These are phyloP conservation scores for Phoma herbarum DNA, from an alignment of 2,329 filamentous ascomycete species.

Conservation along the genomic window DNA sequence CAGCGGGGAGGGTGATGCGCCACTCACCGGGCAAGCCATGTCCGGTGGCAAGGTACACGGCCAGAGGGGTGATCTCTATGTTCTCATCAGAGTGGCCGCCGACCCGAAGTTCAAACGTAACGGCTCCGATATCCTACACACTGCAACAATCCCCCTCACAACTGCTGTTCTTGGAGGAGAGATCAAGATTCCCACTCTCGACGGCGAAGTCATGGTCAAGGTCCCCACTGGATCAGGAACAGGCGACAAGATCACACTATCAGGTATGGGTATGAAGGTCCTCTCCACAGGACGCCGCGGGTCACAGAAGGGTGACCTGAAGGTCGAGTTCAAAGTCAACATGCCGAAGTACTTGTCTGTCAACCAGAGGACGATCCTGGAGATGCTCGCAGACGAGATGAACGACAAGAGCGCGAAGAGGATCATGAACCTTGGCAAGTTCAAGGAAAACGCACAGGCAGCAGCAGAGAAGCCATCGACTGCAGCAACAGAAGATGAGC, in stretches of 20 bases:
- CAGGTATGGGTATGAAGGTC: conserved; percentile 93
- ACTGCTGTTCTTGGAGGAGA: conserved; percentile 93
- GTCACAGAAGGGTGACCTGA: conserved; percentile 78
- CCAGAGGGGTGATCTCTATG: conserved; percentile 87
- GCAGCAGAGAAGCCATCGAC: conserved; percentile 26
- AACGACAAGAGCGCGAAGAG: conserved; percentile 89
- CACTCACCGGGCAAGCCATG: conserved; percentile 74
- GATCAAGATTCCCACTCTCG: conserved; percentile 86
- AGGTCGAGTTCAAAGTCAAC: conserved; percentile 90
- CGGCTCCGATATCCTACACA: conserved; percentile 92
- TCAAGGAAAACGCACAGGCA: conserved; percentile 42
- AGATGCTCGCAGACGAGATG: conserved; percentile 97
- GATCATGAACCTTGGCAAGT: conserved; percentile 80
- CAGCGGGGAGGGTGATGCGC: conserved; percentile 85
- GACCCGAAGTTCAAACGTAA: conserved; percentile 89
- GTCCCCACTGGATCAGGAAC: conserved; percentile 91
- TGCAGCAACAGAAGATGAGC: conserved; percentile 43
- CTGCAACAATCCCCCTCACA: conserved; percentile 87
- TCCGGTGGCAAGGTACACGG: conserved; percentile 67
- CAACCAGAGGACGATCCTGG: conserved; percentile 90
- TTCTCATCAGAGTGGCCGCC: conserved; percentile 86
- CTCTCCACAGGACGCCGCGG: conserved; percentile 66
- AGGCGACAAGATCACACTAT: conserved; percentile 87
- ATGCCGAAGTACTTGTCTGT: conserved; percentile 95
- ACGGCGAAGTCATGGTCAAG: conserved; percentile 89